phyloP scores from a whole-genome alignment of 176 grass and related monocot genomes.

The Areca catechu region DNA sequence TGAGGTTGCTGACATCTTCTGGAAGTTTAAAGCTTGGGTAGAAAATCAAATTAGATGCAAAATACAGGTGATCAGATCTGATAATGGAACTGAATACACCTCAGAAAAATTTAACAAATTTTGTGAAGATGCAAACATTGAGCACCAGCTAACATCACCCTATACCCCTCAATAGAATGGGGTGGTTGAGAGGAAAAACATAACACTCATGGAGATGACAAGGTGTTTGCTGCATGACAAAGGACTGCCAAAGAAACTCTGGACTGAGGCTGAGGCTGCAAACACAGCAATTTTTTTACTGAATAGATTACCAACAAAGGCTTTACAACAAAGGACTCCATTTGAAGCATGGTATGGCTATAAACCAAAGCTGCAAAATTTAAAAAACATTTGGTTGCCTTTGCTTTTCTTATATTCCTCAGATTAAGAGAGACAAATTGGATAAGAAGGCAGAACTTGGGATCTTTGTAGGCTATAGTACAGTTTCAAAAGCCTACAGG shows the following conservation, averaged over 20 bases:
- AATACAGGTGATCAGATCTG: too few species aligned
- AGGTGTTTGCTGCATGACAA: constrained; percentile 1
- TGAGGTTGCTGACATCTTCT: too few species aligned
- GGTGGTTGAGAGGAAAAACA: too few species aligned
- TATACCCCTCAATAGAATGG: too few species aligned
- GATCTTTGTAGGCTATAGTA: background rate
- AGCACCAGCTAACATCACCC: background rate
- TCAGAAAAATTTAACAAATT: background rate
- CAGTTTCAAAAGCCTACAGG: background rate
- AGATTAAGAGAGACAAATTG: background rate
- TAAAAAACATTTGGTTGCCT: constrained; percentile 1
- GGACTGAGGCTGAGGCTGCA: background rate
- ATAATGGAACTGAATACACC: background rate
- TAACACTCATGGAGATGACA: background rate
- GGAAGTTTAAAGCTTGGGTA: too few species aligned
- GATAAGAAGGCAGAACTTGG: background rate
- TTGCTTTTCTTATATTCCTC: background rate
- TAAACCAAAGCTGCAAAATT: background rate
- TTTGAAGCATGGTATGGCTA: constrained; percentile 2
- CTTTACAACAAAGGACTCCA: background rate
- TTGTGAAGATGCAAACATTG: background rate
- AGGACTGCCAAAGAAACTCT: background rate
- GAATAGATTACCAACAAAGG: constrained; percentile 1
- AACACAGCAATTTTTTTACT: background rate
- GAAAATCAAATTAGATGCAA: background rate